Evolutionary conservation across 176 grass and related monocot genomes (phyloP).

Genomic region (Oryza officinalis): DNA sequence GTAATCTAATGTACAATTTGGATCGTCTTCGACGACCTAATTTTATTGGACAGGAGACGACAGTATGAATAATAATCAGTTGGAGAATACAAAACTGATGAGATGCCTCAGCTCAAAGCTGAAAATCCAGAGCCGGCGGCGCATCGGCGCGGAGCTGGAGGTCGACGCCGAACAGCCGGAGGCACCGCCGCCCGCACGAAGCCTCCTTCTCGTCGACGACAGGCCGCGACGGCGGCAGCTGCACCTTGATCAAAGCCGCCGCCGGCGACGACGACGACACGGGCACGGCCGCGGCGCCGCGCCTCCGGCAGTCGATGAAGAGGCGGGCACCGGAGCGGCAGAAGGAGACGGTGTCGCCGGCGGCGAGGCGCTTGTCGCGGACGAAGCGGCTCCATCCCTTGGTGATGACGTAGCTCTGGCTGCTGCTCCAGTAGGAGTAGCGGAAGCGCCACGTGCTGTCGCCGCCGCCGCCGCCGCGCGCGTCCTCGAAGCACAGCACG

Average conservation of each 20-base stretch:
- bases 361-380: constrained; percentile 51
- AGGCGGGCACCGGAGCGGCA: constrained; percentile 29
- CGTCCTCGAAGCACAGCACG: constrained; percentile 56
- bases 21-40: background rate
- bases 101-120: background rate
- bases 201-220: background rate
- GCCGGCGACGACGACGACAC: too few relatives aligned
- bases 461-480: background rate
- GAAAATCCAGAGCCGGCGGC: constrained; percentile 42
- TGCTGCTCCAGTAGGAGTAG: constrained; percentile 87
- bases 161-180: constrained; percentile 69
- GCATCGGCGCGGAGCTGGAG: constrained; percentile 33
- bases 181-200: background rate
- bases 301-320: constrained; percentile 51
- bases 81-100: background rate
- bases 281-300: background rate
- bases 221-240: background rate
- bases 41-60: background rate
- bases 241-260: background rate
- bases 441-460: constrained; percentile 61
- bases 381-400: constrained; percentile 86
- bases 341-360: constrained; percentile 68
- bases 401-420: constrained; percentile 95
- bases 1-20: background rate
- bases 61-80: too few relatives aligned